Base-by-base conservation (phyloP, 2,329 filamentous ascomycete genomes). In the Coleophoma crateriformis region DNA sequence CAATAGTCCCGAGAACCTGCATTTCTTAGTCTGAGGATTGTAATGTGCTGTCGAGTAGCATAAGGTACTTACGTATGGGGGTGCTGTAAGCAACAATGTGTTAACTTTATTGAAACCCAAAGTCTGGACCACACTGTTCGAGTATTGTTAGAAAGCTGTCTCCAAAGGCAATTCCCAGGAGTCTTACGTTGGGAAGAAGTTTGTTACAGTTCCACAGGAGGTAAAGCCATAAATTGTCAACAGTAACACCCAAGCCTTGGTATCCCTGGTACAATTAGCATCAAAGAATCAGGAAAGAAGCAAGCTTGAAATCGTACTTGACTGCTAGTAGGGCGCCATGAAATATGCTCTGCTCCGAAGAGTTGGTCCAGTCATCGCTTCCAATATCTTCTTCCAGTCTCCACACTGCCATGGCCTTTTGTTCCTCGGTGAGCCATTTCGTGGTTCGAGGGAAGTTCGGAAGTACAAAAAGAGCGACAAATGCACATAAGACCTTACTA, bases 381-480 rank as follows among this genome's bases (percentile, higher is more conserved):
- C 37, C 42, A 12, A 33, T 20, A 46, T 46, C 48, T 17, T 46
- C 33, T n/a, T 35, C 33, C 20, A 50, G 22, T 14, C 48, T 32
- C 8, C n/a, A 40, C 40, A 27, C 8, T 1, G 44, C 48, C 14
- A 50, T 19, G 7, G 13, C 39, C n/a, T 35, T 15, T 34, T 50
- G 43, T 39, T 46, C 35, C 40, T 14, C 33, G 8, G 27, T 40
- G 27, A 50, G 48, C 44, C 44, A 50, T 15, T 34, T 39, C 27
- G 48, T 50, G 7, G 43, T 50, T 13, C n/a, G 33, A 1, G 77
- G 77, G 13, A 76, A 79, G 54, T 80, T 71, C 0, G 77, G 77
- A 0, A 81, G 64, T 15, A 66, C 54, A 27, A 71, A 45, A 22
- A 37, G n/a, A n/a, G 33, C 45, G 12, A 11, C n/a, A 22, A 20